Evolutionary conservation across 2,329 filamentous ascomycete genomes (phyloP).

Genomic region (Aspergillus phoenicis): DNA sequence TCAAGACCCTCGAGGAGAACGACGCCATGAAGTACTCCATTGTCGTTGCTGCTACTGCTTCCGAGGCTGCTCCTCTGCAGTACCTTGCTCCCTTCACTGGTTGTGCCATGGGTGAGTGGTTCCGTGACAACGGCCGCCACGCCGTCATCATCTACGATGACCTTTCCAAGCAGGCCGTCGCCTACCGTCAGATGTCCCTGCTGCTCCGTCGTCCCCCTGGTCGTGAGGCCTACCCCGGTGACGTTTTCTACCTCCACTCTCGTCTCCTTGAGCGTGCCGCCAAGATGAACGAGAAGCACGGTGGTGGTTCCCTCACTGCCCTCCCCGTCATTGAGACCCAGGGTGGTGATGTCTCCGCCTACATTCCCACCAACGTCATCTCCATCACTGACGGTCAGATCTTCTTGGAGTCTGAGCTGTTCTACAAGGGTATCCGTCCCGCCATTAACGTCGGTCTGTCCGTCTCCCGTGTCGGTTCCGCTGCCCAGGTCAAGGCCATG

Average conservation of each 20-base stretch:
- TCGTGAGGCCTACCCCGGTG: constrained; percentile 99
- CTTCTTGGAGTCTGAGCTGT: constrained; percentile 98
- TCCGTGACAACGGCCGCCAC: constrained; percentile 85
- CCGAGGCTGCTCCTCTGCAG: constrained; percentile 92
- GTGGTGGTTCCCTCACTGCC: constrained; percentile 94
- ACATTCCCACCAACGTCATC: constrained; percentile 99
- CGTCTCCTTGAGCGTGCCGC: constrained; percentile 98
- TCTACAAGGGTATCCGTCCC: constrained; percentile 99
- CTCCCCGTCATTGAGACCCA: constrained; percentile 99
- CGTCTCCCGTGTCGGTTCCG: constrained; percentile 98
- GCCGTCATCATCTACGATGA: constrained; percentile 91
- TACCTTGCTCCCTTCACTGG: constrained; percentile 94
- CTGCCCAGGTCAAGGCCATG: constrained; percentile 99
- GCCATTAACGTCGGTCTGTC: constrained; percentile 99
- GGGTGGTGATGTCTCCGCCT: constrained; percentile 99
- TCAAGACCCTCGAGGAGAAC: constrained; percentile 99
- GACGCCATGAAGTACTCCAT: constrained; percentile 98
- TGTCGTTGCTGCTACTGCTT: constrained; percentile 92
- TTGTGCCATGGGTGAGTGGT: constrained; percentile 66
- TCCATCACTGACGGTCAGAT: constrained; percentile 99
- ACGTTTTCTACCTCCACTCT: constrained; percentile 99
- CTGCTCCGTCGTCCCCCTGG: constrained; percentile 95
- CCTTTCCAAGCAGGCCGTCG: constrained; percentile 96
- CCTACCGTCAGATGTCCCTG: constrained; percentile 98
- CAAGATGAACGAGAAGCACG: constrained; percentile 96